Evolutionary conservation across 225 moss, liverwort and hornwort species (phyloP).

Genomic region (Rhytidiadelphus loreus): DNA sequence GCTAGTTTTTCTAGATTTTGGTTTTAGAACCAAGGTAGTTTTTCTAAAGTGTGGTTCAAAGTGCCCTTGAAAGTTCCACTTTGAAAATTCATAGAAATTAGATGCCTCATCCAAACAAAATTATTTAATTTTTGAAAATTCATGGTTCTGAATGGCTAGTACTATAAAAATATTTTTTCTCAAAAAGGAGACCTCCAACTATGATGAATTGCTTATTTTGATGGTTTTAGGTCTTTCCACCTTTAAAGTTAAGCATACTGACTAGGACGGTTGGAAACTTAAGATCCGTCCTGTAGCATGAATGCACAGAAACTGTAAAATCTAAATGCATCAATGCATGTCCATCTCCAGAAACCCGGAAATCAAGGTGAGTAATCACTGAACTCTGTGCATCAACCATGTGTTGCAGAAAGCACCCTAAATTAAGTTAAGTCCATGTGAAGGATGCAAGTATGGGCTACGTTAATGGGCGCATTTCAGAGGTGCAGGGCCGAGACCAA

Average conservation of each 20-base stretch:
- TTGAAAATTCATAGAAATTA: too few species aligned
- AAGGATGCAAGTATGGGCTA: not conserved
- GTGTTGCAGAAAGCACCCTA: not conserved
- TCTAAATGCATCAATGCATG: not conserved
- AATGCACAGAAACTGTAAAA: not conserved
- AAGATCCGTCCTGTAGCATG: not conserved
- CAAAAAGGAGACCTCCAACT: too few species aligned
- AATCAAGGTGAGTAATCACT: not conserved
- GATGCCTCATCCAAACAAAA: too few species aligned
- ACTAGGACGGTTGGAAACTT: not conserved
- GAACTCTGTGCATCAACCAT: not conserved
- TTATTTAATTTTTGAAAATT: too few species aligned
- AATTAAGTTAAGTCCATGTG: not conserved
- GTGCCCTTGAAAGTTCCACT: too few species aligned
- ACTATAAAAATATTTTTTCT: too few species aligned
- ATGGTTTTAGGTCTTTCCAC: too few species aligned
- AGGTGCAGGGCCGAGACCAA: not conserved
- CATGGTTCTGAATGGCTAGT: too few species aligned
- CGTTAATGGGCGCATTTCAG: not conserved
- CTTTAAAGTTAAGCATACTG: not conserved
- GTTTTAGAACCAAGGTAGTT: too few species aligned
- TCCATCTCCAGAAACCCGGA: not conserved
- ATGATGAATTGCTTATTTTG: too few species aligned
- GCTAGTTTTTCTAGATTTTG: too few species aligned
- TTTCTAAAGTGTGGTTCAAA: too few species aligned